Conservation (phyloP, 2,329 filamentous ascomycete species). For the Colletotrichum euphorbiae region DNA sequence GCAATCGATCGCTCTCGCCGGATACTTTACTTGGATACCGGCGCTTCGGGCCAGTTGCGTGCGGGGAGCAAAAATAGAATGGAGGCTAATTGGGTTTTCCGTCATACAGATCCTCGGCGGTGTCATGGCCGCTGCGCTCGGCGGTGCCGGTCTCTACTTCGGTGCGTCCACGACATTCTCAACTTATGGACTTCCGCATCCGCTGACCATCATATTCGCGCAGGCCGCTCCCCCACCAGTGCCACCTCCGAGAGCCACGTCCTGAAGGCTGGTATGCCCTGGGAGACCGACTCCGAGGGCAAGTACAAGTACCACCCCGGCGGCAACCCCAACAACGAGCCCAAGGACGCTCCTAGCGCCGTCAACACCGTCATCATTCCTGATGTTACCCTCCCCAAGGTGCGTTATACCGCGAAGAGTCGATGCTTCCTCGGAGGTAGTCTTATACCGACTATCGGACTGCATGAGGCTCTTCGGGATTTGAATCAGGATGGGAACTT, state of each 20-base stretch:
- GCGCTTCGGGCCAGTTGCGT: slow-evolving; percentile 5
- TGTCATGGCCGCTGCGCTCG: slow-evolving; percentile 90
- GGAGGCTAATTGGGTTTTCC: slow-evolving; percentile 31
- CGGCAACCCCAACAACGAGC: slow-evolving; percentile 79
- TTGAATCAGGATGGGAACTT: background rate
- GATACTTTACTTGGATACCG: background rate
- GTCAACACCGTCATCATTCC: slow-evolving; percentile 95
- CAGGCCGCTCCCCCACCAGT: slow-evolving; percentile 86
- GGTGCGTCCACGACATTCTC: slow-evolving; percentile 60
- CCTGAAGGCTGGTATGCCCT: slow-evolving; percentile 86
- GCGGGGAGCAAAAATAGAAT: slow-evolving; percentile 2
- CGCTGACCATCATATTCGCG: slow-evolving; percentile 7
- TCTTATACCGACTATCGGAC: too few species aligned
- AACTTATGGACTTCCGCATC: slow-evolving; percentile 40
- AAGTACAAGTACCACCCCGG: slow-evolving; percentile 87
- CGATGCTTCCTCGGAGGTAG: background rate
- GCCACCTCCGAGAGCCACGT: slow-evolving; percentile 85
- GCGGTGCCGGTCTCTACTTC: slow-evolving; percentile 90
- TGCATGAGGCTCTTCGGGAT: background rate
- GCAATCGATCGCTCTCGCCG: background rate
- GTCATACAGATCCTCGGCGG: slow-evolving; percentile 81
- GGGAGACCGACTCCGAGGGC: slow-evolving; percentile 75
- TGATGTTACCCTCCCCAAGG: slow-evolving; percentile 91
- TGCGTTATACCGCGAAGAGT: slow-evolving; percentile 53
- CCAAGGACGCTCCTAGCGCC: slow-evolving; percentile 92